Percentiles rank a stretch among this genome's conserved stretches.
phyloP scores from a whole-genome alignment of 2,329 filamentous ascomycete species.

The Sclerotinia glacialis region DNA sequence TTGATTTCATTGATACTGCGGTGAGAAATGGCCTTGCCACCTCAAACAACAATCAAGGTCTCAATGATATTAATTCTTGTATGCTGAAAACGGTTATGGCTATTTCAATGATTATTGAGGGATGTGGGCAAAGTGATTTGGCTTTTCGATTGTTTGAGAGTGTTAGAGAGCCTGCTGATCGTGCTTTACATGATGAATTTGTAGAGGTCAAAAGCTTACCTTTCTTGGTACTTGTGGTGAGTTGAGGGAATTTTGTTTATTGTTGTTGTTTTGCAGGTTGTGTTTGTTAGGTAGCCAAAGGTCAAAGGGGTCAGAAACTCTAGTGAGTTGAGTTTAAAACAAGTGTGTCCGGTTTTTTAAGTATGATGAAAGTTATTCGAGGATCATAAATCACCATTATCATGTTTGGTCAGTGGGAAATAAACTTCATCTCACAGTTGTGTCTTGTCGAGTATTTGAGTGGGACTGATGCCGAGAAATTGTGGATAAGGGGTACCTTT shows the following conservation, averaged over 20 bases:
- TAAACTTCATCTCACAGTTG: background rate
- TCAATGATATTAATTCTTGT: constrained; percentile 63
- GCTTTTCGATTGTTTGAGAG: constrained; percentile 72
- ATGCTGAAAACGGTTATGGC: constrained; percentile 82
- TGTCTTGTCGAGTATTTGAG: background rate
- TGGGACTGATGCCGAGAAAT: background rate
- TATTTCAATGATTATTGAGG: constrained; percentile 73
- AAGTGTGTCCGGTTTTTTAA: background rate
- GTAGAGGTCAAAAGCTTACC: constrained; percentile 58
- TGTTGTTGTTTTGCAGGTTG: background rate
- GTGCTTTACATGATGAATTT: constrained; percentile 52
- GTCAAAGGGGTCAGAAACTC: background rate
- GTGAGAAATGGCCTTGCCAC: constrained; percentile 57
- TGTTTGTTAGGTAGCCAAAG: background rate
- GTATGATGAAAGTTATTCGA: background rate
- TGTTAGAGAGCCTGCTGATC: constrained; percentile 69
- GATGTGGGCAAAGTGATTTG: constrained; percentile 72
- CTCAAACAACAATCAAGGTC: constrained; percentile 42
- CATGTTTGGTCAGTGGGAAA: background rate
- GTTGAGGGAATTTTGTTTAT: constrained; percentile 28
- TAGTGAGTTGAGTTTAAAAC: background rate
- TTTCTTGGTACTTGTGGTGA: constrained; percentile 56
- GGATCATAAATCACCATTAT: background rate
- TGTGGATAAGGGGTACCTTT: background rate
- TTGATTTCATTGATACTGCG: constrained; percentile 69